Conservation (phyloP, 2,329 filamentous ascomycete species). For the Ilyonectria destructans region DNA sequence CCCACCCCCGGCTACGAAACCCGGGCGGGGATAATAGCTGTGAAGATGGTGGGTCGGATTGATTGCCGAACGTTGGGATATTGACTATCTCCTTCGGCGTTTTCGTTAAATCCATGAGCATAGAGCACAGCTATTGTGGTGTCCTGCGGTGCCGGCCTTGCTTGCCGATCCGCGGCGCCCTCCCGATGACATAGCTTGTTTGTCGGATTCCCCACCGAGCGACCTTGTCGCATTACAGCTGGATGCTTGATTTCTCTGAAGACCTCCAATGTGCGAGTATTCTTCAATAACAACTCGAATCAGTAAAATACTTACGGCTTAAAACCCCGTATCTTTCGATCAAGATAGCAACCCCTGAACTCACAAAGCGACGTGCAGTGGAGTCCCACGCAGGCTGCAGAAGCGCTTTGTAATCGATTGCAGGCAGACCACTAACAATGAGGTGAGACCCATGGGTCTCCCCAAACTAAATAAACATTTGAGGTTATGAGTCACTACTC, state of each 20-base stretch:
- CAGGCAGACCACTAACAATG: not conserved
- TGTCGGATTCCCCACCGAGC: not conserved
- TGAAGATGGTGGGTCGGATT: constrained; percentile 9
- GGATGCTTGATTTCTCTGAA: too few species aligned
- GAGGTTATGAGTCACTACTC: constrained; percentile 4
- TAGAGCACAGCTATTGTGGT: constrained; percentile 10
- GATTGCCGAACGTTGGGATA: not conserved
- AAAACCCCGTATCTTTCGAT: not conserved
- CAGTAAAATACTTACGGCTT: not conserved
- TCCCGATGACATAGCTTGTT: constrained; percentile 11
- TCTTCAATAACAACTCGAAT: not conserved
- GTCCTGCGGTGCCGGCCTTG: constrained; percentile 7
- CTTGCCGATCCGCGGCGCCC: constrained; percentile 5
- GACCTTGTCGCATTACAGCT: not conserved
- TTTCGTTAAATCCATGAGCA: constrained; percentile 24
- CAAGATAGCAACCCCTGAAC: too few species aligned
- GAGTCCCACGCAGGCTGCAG: not conserved
- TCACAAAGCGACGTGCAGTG: not conserved
- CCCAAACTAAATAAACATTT: too few species aligned
- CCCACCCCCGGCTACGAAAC: constrained; percentile 17
- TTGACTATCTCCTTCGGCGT: constrained; percentile 10
- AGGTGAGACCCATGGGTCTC: not conserved
- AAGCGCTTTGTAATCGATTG: constrained; percentile 3
- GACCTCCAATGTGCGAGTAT: not conserved
- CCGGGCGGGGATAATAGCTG: constrained; percentile 15